Evolutionary conservation across 495 filamentous ascomycete species (phyloP).

Genomic region (Letharia columbiana): DNA sequence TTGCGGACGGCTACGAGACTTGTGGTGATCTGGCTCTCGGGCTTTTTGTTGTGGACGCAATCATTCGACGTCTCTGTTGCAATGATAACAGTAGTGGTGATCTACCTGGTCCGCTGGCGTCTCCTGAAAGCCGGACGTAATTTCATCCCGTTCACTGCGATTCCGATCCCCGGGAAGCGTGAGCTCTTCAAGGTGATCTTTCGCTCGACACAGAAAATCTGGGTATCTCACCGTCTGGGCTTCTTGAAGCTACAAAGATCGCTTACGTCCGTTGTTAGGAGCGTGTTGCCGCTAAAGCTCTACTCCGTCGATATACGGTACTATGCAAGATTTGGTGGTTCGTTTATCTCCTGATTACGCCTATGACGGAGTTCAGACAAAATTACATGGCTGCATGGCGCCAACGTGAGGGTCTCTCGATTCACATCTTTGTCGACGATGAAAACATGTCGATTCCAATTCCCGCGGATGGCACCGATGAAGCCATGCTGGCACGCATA

Average conservation of each 20-base stretch:
- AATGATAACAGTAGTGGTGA: background rate
- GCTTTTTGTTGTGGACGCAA: background rate
- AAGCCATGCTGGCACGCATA: background rate
- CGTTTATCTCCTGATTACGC: background rate
- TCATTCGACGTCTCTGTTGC: background rate
- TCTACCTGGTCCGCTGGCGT: background rate
- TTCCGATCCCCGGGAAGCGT: background rate
- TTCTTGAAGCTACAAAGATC: background rate
- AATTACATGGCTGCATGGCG: background rate
- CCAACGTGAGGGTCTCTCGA: background rate
- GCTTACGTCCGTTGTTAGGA: background rate
- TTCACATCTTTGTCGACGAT: background rate
- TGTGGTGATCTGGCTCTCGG: background rate
- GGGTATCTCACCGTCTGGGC: background rate
- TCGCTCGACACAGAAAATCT: background rate
- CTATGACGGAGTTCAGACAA: background rate
- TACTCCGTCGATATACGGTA: background rate
- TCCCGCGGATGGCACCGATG: background rate
- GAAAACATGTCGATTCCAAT: background rate
- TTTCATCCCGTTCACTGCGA: background rate
- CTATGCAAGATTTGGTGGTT: background rate
- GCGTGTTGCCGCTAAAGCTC: background rate
- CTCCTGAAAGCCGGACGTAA: background rate
- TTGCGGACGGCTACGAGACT: background rate
- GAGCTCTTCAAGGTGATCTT: background rate